These are phyloP conservation scores for Ustilago shanxiensis DNA, from an alignment of 1,284 basidiomycete species.

Conservation along the genomic window DNA sequence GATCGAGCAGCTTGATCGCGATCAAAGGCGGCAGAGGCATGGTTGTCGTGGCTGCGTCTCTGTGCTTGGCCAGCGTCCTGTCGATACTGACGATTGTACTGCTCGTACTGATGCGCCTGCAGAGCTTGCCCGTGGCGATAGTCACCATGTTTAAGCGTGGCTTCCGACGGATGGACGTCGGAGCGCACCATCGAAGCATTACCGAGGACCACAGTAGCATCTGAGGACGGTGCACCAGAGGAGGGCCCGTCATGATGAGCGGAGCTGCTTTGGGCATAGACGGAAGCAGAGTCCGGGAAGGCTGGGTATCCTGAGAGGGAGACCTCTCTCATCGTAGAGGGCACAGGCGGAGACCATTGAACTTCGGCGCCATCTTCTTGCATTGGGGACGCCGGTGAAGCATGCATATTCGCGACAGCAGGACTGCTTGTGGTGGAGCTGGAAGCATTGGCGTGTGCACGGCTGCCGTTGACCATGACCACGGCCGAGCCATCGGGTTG, in stretches of 20 bases:
- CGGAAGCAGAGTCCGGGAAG: constrained; percentile 60
- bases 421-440: constrained; percentile 3
- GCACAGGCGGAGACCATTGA: constrained; percentile 45
- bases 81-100: constrained; percentile 42
- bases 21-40: constrained; percentile 29
- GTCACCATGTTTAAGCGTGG: constrained; percentile 28
- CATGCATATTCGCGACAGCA: constrained; percentile 8
- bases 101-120: constrained; percentile 46
- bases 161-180: constrained; percentile 34
- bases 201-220: constrained; percentile 32
- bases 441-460: constrained; percentile 1
- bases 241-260: constrained; percentile 38
- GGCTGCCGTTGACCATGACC: constrained; percentile 30
- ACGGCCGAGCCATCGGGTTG: constrained; percentile 35
- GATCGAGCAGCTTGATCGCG: constrained; percentile 22
- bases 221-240: constrained; percentile 23
- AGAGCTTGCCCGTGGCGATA: constrained; percentile 29
- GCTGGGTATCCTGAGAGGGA: constrained; percentile 56
- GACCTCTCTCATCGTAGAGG: constrained; percentile 23
- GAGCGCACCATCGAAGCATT: constrained; percentile 26
- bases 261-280: constrained; percentile 47
- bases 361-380: constrained; percentile 44
- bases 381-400: constrained; percentile 50
- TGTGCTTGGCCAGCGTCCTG: constrained; percentile 22
- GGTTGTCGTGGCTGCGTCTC: constrained; percentile 34